Percentiles rank a stretch among this genome's conserved stretches.
Evolutionary conservation across 176 grass and related monocot genomes (phyloP).

Genomic region (Cocos nucifera): DNA sequence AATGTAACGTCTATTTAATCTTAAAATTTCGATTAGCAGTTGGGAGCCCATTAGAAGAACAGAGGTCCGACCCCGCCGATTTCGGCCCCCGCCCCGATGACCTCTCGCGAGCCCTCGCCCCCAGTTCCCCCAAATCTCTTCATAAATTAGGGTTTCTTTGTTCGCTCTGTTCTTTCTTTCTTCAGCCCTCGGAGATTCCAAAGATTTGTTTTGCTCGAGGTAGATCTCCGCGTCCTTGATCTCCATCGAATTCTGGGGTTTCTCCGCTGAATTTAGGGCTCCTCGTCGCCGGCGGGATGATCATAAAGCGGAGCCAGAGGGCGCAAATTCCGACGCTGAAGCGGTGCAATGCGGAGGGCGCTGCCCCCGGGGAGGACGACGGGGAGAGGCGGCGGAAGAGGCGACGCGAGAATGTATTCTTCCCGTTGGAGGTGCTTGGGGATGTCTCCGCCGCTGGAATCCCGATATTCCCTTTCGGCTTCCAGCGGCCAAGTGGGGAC

Average conservation of each 20-base stretch:
- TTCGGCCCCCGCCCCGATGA: too few relatives aligned
- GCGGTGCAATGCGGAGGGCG: constrained; percentile 65
- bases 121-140: too few relatives aligned
- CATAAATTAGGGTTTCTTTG: too few relatives aligned
- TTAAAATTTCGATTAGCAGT: too few relatives aligned
- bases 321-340: constrained; percentile 54
- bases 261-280: constrained; percentile 9
- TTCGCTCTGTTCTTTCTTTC: too few relatives aligned
- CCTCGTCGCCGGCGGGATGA: constrained; percentile 39
- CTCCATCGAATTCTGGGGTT: constrained; percentile 9
- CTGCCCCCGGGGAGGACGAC: constrained; percentile 20
- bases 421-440: constrained; percentile 83
- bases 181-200: too few relatives aligned
- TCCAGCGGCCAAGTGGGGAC: constrained; percentile 31
- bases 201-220: too few relatives aligned
- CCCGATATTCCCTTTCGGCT: constrained; percentile 49
- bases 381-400: constrained; percentile 40
- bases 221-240: constrained; percentile 5
- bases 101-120: too few relatives aligned
- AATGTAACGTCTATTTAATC: too few relatives aligned
- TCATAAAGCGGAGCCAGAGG: constrained; percentile 86
- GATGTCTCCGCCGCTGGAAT: constrained; percentile 46
- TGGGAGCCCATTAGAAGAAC: too few relatives aligned
- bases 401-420: constrained; percentile 51
- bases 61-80: too few relatives aligned